Percentiles rank a stretch among this genome's conserved stretches.
Evolutionary conservation across 2,329 filamentous ascomycete species (phyloP).

Genomic region (Xenosphaeropsis pyriputrescens): DNA sequence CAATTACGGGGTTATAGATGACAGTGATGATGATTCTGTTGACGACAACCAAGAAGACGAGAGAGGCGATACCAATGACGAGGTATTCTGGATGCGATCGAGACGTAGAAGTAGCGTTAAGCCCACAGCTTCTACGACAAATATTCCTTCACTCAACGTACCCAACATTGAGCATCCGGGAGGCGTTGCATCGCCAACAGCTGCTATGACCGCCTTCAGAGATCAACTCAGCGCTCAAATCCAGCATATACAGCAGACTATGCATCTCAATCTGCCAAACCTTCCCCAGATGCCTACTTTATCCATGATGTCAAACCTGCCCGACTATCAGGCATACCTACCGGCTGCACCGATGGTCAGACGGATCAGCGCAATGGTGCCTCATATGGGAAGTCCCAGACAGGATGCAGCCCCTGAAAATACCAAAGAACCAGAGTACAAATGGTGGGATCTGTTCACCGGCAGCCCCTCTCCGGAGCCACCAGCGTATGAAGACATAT

Average conservation of each 20-base stretch:
- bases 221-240: constrained; percentile 62
- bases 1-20: constrained; percentile 17
- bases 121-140: constrained; percentile 1
- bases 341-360: constrained; percentile 48
- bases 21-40: constrained; percentile 25
- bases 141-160: constrained; percentile 8
- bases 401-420: constrained; percentile 15
- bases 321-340: constrained; percentile 58
- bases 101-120: constrained; percentile 15
- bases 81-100: constrained; percentile 19
- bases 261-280: constrained; percentile 46
- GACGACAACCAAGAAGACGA: constrained; percentile 24
- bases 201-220: constrained; percentile 54
- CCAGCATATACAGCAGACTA: constrained; percentile 65
- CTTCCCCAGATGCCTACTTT: constrained; percentile 35
- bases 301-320: constrained; percentile 45
- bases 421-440: constrained; percentile 32
- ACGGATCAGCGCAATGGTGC: constrained; percentile 57
- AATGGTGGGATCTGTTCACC: constrained; percentile 56
- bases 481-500: constrained; percentile 70
- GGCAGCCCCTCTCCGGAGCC: constrained; percentile 37
- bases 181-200: constrained; percentile 34
- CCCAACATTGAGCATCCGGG: constrained; percentile 5
- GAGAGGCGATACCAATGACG: constrained; percentile 15
- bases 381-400: constrained; percentile 40